phyloP scores from a whole-genome alignment of 1,139 yeast species.

The Blastobotrys serpentis region DNA sequence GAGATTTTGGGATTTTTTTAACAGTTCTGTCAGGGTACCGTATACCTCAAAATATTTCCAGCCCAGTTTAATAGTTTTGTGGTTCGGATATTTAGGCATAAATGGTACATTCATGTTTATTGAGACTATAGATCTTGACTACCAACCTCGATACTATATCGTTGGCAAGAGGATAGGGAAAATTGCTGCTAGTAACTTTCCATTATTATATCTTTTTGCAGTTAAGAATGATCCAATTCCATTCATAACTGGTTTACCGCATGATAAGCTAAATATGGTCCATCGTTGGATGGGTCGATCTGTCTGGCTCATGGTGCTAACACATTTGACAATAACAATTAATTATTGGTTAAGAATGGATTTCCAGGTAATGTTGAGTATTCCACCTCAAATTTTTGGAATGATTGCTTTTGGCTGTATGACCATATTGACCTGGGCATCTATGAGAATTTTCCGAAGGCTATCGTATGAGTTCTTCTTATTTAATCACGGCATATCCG shows the following conservation, averaged over 20 bases:
- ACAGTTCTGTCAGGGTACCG: conserved; percentile 33
- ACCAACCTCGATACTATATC: conserved; percentile 43
- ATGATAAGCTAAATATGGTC: conserved; percentile 43
- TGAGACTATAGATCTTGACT: conserved; percentile 44
- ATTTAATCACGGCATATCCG: conserved; percentile 46
- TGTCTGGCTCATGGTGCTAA: conserved; percentile 43
- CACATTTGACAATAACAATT: conserved; percentile 42
- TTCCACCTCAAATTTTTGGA: conserved; percentile 55
- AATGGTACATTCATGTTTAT: conserved; percentile 29
- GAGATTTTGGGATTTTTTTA: conserved; percentile 38
- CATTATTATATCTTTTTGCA: conserved; percentile 42
- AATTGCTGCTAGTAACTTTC: conserved; percentile 47
- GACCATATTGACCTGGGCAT: conserved; percentile 43
- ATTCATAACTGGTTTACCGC: conserved; percentile 46
- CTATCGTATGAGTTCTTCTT: conserved; percentile 48
- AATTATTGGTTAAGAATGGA: conserved; percentile 46
- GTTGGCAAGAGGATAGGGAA: conserved; percentile 48
- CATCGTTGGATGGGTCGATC: conserved; percentile 50
- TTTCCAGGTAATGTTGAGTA: conserved; percentile 44
- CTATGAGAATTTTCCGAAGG: conserved; percentile 43
- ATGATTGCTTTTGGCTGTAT: conserved; percentile 47
- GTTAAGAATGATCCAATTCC: conserved; percentile 46
- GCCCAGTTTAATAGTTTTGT: conserved; percentile 44
- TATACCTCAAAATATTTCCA: conserved; percentile 40
- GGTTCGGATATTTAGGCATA: conserved; percentile 37